Conservation (phyloP, 768 basidiomycete species). For the Lactarius quietus region DNA sequence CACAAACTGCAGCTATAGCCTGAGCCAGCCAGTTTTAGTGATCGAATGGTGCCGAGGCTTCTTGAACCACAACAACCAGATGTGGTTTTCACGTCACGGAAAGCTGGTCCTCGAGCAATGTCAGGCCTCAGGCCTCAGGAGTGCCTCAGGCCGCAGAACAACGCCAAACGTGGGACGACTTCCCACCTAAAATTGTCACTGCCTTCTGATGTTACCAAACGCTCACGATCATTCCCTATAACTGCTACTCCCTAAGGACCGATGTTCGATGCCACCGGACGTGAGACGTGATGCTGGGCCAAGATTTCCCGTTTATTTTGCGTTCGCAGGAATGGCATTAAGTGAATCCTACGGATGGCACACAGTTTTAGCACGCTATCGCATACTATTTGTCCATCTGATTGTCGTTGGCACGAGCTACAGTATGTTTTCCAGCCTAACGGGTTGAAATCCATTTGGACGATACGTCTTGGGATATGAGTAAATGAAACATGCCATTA, state of each 20-base stretch:
- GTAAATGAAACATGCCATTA: not conserved
- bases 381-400: slow-evolving; percentile 67
- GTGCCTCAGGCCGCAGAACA: no score
- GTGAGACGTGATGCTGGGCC: slow-evolving; percentile 56
- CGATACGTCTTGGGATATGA: not conserved
- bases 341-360: slow-evolving; percentile 56
- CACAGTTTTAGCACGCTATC: slow-evolving; percentile 48
- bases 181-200: not conserved
- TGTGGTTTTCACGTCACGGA: no score
- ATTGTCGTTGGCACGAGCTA: slow-evolving; percentile 76
- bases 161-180: slow-evolving; percentile 56
- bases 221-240: no score
- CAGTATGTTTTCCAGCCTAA: not conserved
- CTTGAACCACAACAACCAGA: no score
- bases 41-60: no score
- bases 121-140: no score
- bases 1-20: no score
- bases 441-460: not conserved
- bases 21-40: no score
- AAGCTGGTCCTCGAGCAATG: no score
- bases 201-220: slow-evolving; percentile 55
- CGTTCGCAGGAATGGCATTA: slow-evolving; percentile 59
- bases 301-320: slow-evolving; percentile 49
- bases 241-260: no score
- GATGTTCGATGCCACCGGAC: slow-evolving; percentile 28